Evolutionary conservation across 2,329 filamentous ascomycete genomes (phyloP), one percentile per base, ranked within the genome.

Genomic region (Geoglossum cookeanum): DNA sequence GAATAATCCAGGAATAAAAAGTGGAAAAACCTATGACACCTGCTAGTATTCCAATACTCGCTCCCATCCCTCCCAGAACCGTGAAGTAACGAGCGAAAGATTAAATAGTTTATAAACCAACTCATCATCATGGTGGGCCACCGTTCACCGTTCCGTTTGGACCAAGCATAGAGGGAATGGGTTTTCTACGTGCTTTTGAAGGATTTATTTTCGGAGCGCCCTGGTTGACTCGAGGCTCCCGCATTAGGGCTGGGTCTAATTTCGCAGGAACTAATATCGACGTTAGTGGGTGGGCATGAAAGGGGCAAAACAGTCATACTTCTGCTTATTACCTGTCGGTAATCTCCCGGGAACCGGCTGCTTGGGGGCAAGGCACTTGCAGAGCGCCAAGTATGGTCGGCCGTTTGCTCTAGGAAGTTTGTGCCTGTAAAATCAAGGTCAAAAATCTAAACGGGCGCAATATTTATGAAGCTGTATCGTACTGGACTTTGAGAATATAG

Each of bases 211-310:
- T 71, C 32, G 89, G 89, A n/a, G 89, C 82, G 39, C 90, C 90
- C 68, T 94, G 88, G 44, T 95, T 91, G 60, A 87, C 82, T 58
- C 90, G 79, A 33, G 90, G 90, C 70, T 96, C 90, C 68, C 88
- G 87, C 88, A 97, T 95, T 52, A 96, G 74, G 13, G 81, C 79
- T 3, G 84, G 78, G 64, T 98, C 92, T 8, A 98, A 77, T 65
- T 87, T 90, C 6, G 87, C 81, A 4, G 92, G 92, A 42, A 87
- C 81, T 62, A 51, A 30, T 17, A 27, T 32, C n/a, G 22, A n/a
- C 17, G n/a, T 33, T 44, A 48, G 17, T 17, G 30, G 27, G 13
- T n/a, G 9, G 9, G 48, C 4, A n/a, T 9, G 8, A 57, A 51
- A 49, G 13, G 4, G n/a, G 4, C 4, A 35, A 1, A 45, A 27